A percentile compares a stretch with the other conserved stretches of the same genome.
Conservation (phyloP, 2,329 filamentous ascomycete genomes). For the Ophiobolus disseminans region DNA sequence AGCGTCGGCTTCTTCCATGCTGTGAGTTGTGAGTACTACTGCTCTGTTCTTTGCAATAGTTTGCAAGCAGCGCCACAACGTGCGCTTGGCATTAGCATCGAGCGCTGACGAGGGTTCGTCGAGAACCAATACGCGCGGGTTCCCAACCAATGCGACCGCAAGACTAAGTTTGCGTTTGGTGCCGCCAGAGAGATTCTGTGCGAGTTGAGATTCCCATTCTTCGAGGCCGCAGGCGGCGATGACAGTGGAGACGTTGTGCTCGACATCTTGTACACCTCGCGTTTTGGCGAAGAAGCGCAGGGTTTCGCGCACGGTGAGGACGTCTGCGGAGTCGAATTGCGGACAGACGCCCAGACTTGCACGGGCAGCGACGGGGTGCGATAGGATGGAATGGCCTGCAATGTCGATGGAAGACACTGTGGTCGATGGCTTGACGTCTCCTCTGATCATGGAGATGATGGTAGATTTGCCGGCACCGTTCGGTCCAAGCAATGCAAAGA, state of each 20-base stretch:
- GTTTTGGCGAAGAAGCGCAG: constrained; percentile 84
- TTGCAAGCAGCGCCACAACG: constrained; percentile 90
- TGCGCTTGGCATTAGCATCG: constrained; percentile 81
- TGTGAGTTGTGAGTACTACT: constrained; percentile 87
- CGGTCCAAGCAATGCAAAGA: constrained; percentile 86
- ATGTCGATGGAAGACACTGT: constrained; percentile 75
- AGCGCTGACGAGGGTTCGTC: constrained; percentile 88
- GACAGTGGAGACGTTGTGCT: constrained; percentile 78
- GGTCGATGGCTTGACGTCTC: constrained; percentile 75
- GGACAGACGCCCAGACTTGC: constrained; percentile 84
- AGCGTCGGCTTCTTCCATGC: constrained; percentile 88
- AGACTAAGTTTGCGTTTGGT: constrained; percentile 91
- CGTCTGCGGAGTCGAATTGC: constrained; percentile 75
- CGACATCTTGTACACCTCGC: constrained; percentile 75
- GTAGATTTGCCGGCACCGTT: constrained; percentile 92
- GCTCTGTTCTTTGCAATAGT: constrained; percentile 79
- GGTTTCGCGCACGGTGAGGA: constrained; percentile 86
- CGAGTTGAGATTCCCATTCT: constrained; percentile 74
- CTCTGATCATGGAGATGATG: constrained; percentile 84
- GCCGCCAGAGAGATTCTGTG: constrained; percentile 78
- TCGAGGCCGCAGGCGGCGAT: constrained; percentile 78
- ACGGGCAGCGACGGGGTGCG: constrained; percentile 71
- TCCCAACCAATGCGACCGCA: constrained; percentile 88
- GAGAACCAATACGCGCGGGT: constrained; percentile 85
- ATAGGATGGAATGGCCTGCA: constrained; percentile 71